These are phyloP conservation scores for carrot (Daucus carota) DNA, from an alignment of 129 eudicot species.

Conservation along the genomic window DNA sequence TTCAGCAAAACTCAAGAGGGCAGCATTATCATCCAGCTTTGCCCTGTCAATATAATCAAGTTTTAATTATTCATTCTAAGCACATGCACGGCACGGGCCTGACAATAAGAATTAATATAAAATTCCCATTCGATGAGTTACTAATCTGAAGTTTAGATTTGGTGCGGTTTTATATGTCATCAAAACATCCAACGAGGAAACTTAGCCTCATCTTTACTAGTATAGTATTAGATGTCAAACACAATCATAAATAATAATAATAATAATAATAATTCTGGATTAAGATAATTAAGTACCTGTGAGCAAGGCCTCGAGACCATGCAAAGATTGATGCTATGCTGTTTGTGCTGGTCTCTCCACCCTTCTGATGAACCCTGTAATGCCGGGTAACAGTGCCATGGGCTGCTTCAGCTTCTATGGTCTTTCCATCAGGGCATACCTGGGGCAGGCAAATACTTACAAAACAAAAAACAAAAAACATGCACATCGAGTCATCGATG, in stretches of 20 bases:
- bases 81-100: not conserved
- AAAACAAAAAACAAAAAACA: not conserved
- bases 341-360: slow-evolving; percentile 91
- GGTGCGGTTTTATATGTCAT: not conserved
- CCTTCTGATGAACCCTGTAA: slow-evolving; percentile 85
- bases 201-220: not conserved
- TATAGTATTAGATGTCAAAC: not conserved
- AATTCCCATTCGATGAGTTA: not conserved
- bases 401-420: slow-evolving; percentile 92
- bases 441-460: slow-evolving; percentile 14
- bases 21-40: slow-evolving; percentile 62
- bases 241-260: not conserved
- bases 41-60: slow-evolving; percentile 41
- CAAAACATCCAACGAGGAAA: not conserved
- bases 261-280: too few species aligned
- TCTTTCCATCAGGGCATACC: slow-evolving; percentile 97
- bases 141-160: not conserved
- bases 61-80: not conserved
- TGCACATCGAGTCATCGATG: not conserved
- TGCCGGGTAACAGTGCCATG: slow-evolving; percentile 94
- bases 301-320: slow-evolving; percentile 93
- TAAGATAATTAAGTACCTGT: slow-evolving; percentile 34
- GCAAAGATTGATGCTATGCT: slow-evolving; percentile 93
- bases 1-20: slow-evolving; percentile 60
- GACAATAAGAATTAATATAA: not conserved